Conservation (phyloP, 257 asterid species). For the Lantana camara region DNA sequence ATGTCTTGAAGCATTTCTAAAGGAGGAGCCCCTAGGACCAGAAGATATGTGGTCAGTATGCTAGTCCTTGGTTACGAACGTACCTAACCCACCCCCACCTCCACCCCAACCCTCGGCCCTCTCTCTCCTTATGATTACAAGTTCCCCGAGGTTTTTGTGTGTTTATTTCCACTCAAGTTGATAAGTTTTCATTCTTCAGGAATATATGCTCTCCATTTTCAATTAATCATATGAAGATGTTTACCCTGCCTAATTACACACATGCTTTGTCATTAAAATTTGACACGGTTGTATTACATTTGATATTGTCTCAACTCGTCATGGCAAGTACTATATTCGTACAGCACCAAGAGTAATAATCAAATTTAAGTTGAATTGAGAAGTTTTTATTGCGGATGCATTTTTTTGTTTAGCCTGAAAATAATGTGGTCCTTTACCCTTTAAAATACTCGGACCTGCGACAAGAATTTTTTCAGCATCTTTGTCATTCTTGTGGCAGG, state of each 20-base stretch:
- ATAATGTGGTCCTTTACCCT: not conserved
- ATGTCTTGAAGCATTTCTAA: constrained; percentile 92
- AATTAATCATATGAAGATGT: constrained; percentile 7
- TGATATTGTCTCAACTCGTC: not conserved
- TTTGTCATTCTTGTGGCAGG: constrained; percentile 4
- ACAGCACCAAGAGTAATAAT: not conserved
- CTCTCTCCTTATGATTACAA: constrained; percentile 21
- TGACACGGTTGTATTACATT: not conserved
- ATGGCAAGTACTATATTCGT: constrained; percentile 1
- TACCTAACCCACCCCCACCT: too few relatives aligned
- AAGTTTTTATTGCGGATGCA: constrained; percentile 4
- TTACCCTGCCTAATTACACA: constrained; percentile 12
- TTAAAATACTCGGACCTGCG: not conserved
- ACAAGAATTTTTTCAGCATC: not conserved
- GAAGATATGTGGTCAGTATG: constrained; percentile 96
- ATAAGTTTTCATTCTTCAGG: not conserved
- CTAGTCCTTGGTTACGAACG: constrained; percentile 23
- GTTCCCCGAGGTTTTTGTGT: constrained; percentile 6
- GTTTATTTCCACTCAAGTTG: constrained; percentile 6
- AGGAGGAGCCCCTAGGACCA: constrained; percentile 99
- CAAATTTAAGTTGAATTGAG: not conserved
- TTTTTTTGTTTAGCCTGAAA: not conserved
- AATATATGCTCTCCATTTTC: constrained; percentile 8
- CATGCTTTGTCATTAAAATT: constrained; percentile 8
- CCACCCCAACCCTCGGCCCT: too few relatives aligned